Base-by-base conservation (phyloP, 108 stramenopile species). In the Cylindrotheca closterium region DNA sequence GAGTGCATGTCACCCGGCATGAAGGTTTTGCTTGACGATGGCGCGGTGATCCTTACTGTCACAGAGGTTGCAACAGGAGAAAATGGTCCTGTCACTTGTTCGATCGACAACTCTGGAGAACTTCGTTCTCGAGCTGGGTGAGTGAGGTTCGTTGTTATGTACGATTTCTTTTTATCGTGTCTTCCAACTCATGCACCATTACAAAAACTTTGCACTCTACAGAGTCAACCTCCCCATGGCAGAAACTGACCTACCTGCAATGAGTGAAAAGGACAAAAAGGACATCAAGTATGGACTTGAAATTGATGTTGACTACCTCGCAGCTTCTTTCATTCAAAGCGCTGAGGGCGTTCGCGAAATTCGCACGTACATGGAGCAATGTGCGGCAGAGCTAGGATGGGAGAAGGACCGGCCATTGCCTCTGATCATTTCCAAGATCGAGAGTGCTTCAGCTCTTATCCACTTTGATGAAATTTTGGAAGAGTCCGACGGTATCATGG, bases 151-250 rank as follows among this genome's bases (percentile, higher is more conserved):
- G n/a, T n/a, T n/a, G n/a, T n/a, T n/a, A n/a, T n/a, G n/a, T n/a
- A n/a, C n/a, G n/a, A n/a, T n/a, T n/a, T n/a, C n/a, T n/a, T n/a
- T n/a, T n/a, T n/a, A n/a, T n/a, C n/a, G n/a, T n/a, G n/a, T n/a
- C n/a, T n/a, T n/a, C n/a, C n/a, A n/a, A n/a, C n/a, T n/a, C n/a
- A n/a, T n/a, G n/a, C n/a, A n/a, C n/a, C n/a, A n/a, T n/a, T n/a
- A n/a, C n/a, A n/a, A n/a, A n/a, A n/a, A n/a, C n/a, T n/a, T n/a
- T n/a, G n/a, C n/a, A n/a, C n/a, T n/a, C n/a, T n/a, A n/a, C n/a
- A 42, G 98, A 73, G 95, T 99, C 67, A 99, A 98, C 74, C 71
- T 99, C 4, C 99, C 99, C 8, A 96, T 97, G 47, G 92, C 89
- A 10, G 87, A 88, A 54, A 96, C 94, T 12, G 82, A 89, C 47